phyloP scores from a whole-genome alignment of 2,329 filamentous ascomycete genomes.

The Calonectria ilicicola region DNA sequence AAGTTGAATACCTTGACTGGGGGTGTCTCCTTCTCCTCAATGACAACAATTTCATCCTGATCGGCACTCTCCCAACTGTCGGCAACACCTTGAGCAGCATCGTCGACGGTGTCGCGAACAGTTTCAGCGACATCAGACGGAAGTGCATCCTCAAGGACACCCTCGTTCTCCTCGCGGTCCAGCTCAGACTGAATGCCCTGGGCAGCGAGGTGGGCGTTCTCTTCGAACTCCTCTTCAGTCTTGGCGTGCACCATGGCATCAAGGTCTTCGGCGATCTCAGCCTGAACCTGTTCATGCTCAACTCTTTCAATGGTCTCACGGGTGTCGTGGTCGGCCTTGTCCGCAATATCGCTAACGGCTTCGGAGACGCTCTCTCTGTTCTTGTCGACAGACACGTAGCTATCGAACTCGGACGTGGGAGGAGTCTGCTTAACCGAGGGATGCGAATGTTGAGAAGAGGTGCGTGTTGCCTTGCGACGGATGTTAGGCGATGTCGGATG shows the following conservation, averaged over 20 bases:
- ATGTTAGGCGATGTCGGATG: slow-evolving; percentile 59
- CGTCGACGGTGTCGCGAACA: slow-evolving; percentile 54
- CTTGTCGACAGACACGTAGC: slow-evolving; percentile 58
- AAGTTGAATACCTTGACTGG: slow-evolving; percentile 92
- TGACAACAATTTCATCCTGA: slow-evolving; percentile 73
- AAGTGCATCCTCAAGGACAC: slow-evolving; percentile 63
- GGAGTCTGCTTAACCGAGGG: slow-evolving; percentile 46
- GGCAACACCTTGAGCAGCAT: slow-evolving; percentile 70
- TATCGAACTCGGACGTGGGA: slow-evolving; percentile 46
- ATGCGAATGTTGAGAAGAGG: slow-evolving; percentile 47
- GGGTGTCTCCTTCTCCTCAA: slow-evolving; percentile 74
- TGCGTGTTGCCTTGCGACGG: slow-evolving; percentile 52
- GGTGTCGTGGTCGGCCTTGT: slow-evolving; percentile 64
- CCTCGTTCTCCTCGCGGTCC: slow-evolving; percentile 64
- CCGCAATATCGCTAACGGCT: slow-evolving; percentile 74
- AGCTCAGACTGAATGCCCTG: slow-evolving; percentile 65
- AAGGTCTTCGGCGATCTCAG: slow-evolving; percentile 59
- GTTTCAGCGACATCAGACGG: slow-evolving; percentile 54
- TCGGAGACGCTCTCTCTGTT: slow-evolving; percentile 79
- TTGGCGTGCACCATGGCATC: slow-evolving; percentile 62
- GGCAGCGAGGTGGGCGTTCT: slow-evolving; percentile 59
- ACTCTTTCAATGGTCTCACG: slow-evolving; percentile 73
- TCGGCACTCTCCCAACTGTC: slow-evolving; percentile 94
- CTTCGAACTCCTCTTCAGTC: slow-evolving; percentile 66
- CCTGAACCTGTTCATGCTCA: slow-evolving; percentile 61